phyloP scores from a whole-genome alignment of 1,139 yeast species.

The Geotrichum siamense region DNA sequence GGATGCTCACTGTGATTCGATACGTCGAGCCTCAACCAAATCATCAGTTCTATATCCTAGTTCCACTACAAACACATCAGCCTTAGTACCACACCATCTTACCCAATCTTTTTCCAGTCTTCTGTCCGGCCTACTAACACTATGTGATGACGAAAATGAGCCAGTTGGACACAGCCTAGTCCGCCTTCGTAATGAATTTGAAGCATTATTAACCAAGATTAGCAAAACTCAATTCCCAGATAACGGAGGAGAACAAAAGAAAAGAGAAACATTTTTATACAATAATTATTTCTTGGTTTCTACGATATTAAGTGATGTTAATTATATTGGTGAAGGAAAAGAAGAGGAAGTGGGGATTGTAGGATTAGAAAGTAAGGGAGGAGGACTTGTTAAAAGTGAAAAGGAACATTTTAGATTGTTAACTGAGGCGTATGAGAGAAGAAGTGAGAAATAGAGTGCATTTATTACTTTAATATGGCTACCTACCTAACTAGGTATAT shows the following conservation, averaged over 20 bases:
- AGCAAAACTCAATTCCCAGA: slow-evolving; percentile 21
- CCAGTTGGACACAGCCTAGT: slow-evolving; percentile 65
- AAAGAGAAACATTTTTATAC: slow-evolving; percentile 64
- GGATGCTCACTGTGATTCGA: slow-evolving; percentile 67
- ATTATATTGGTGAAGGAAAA: background rate
- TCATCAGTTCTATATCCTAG: slow-evolving; percentile 28
- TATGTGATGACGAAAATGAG: slow-evolving; percentile 44
- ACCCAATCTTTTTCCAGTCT: slow-evolving; percentile 78
- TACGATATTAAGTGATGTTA: slow-evolving; percentile 29
- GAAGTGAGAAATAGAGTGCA: background rate
- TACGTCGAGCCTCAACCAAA: slow-evolving; percentile 41
- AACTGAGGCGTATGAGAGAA: slow-evolving; percentile 47
- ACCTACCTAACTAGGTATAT: too few relatives aligned
- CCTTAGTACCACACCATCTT: slow-evolving; percentile 52
- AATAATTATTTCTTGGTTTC: slow-evolving; percentile 54
- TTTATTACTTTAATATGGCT: too few relatives aligned
- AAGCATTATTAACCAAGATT: slow-evolving; percentile 64
- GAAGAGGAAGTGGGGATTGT: slow-evolving; percentile 41
- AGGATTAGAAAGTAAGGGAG: too few relatives aligned
- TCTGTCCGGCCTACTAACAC: slow-evolving; percentile 61
- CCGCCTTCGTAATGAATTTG: slow-evolving; percentile 72
- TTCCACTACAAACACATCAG: slow-evolving; percentile 28
- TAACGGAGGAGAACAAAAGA: slow-evolving; percentile 21
- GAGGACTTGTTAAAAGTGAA: slow-evolving; percentile 50
- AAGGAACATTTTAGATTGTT: slow-evolving; percentile 54